A percentile compares a stretch with the other conserved stretches of the same genome.
Conservation (phyloP, 2,329 filamentous ascomycete species). For the Thielaviopsis populi region DNA sequence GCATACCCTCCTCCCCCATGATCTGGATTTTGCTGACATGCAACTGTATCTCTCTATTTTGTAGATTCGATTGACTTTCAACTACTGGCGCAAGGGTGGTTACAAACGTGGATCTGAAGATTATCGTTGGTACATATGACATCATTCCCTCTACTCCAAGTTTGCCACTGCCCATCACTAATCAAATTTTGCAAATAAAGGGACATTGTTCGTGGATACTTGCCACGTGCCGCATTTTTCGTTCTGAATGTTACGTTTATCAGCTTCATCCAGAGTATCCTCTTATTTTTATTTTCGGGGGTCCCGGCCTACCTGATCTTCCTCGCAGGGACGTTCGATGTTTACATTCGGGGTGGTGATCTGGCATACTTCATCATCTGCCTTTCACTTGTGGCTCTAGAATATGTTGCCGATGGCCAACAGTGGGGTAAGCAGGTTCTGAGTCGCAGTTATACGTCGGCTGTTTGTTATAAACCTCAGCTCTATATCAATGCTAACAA, state of each 20-base stretch:
- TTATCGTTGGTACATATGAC: slow-evolving; percentile 55
- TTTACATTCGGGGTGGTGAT: slow-evolving; percentile 31
- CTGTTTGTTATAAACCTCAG: no score
- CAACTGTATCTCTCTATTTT: background rate
- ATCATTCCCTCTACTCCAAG: background rate
- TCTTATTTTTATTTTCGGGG: slow-evolving; percentile 63
- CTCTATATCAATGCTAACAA: background rate
- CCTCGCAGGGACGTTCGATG: slow-evolving; percentile 51
- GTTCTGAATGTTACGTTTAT: slow-evolving; percentile 86
- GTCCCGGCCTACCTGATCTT: slow-evolving; percentile 71
- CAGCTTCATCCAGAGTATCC: slow-evolving; percentile 62
- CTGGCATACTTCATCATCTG: slow-evolving; percentile 32
- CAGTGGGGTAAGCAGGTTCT: slow-evolving; percentile 57
- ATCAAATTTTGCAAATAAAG: slow-evolving; percentile 25
- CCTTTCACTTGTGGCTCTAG: slow-evolving; percentile 41
- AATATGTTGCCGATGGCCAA: slow-evolving; percentile 78
- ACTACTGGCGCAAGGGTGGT: slow-evolving; percentile 92
- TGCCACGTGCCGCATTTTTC: slow-evolving; percentile 55
- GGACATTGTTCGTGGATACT: slow-evolving; percentile 54
- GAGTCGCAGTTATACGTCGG: no score
- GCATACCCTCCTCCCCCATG: background rate
- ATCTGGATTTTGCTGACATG: slow-evolving; percentile 8
- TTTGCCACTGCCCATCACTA: slow-evolving; percentile 14
- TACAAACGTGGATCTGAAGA: slow-evolving; percentile 84
- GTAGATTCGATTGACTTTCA: slow-evolving; percentile 71